Evolutionary conservation across 257 asterid species (phyloP), one percentile per base, ranked within the genome.

Genomic region (Primulina tabacum): DNA sequence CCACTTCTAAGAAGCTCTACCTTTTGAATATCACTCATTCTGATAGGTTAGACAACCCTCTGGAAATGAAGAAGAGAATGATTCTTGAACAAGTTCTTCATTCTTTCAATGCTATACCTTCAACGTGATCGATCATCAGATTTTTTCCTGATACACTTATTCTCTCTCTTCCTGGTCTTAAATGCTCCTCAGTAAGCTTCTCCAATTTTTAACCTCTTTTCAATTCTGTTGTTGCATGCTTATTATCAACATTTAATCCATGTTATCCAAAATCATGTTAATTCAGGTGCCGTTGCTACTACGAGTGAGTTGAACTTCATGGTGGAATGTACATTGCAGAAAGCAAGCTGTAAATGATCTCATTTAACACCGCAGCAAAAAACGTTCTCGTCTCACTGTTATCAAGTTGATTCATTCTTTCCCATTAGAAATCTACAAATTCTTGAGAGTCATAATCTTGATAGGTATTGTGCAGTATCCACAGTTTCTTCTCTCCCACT

Each of bases 1-100:
- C 86, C 58, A 68, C 84, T 2, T 86, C 96, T 11, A 89, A 85
- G 75, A 90, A 75, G 84, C 97, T 93, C 76, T 93, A 84, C 81
- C 90, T 93, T 73, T 71, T 93, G 71, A 93, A 87, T 61, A 89
- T 90, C 56, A 69, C 84, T 63, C 85, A 90, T 62, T 79, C 92
- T 38, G 98, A 93, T 72, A 84, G 83, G 38, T 38, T 65, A 43
- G 97, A 88, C 64, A 77, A 65, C 73, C 96, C 96, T 58, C 77
- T 92, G 32, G 87, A 80, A 65, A 40, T 43, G 43, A 81, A 81
- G 9, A 83, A 66, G 76, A 79, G 97, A 85, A 73, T 64, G 78
- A 50, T 77, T 3, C 77, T 92, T 71, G 94, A 87, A 83, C 83
- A 84, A 70, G 89, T 92, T 78, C 79, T 92, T 74, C 96, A 92